Conservation (phyloP, 768 basidiomycete genomes). For the Tricholoma bakamatsutake region DNA sequence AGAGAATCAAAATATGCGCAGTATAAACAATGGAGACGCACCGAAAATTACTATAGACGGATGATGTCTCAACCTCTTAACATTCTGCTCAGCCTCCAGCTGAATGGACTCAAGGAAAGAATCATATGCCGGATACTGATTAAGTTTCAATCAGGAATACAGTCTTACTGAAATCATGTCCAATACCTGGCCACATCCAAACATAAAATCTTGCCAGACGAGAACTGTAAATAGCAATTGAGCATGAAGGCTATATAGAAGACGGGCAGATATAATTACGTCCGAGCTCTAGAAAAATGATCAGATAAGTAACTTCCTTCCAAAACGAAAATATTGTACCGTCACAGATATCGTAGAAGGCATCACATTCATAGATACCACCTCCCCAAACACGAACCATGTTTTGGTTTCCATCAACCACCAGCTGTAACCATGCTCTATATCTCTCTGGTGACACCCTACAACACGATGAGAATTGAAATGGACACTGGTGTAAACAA, state of each 20-base stretch:
- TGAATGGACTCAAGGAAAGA: conserved; percentile 69
- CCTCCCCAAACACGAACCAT: conserved; percentile 94
- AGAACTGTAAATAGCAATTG: conserved; percentile 43
- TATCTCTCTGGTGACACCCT: conserved; percentile 54
- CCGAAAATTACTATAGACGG: conserved; percentile 88
- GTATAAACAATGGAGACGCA: conserved; percentile 25
- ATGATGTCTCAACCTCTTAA: conserved; percentile 79
- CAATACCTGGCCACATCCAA: conserved; percentile 84
- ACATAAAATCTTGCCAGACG: conserved; percentile 98
- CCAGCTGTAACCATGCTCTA: conserved; percentile 74
- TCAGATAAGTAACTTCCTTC: background rate
- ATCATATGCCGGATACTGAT: conserved; percentile 84
- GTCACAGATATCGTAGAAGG: conserved; percentile 83
- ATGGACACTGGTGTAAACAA: conserved; percentile 2
- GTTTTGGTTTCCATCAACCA: conserved; percentile 90
- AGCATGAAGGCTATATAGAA: conserved; percentile 2
- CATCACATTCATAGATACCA: conserved; percentile 78
- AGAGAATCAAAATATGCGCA: background rate
- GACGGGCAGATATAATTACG: conserved; percentile 28
- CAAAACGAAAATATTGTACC: conserved; percentile 33
- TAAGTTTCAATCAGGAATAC: background rate
- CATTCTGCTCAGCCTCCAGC: conserved; percentile 77
- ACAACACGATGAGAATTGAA: background rate
- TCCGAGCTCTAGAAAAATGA: conserved; percentile 48
- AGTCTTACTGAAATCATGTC: background rate